Evolutionary conservation across 106 monocot species (phyloP), one percentile per base, ranked within the genome.

Genomic region (Platanthera zijinensis): DNA sequence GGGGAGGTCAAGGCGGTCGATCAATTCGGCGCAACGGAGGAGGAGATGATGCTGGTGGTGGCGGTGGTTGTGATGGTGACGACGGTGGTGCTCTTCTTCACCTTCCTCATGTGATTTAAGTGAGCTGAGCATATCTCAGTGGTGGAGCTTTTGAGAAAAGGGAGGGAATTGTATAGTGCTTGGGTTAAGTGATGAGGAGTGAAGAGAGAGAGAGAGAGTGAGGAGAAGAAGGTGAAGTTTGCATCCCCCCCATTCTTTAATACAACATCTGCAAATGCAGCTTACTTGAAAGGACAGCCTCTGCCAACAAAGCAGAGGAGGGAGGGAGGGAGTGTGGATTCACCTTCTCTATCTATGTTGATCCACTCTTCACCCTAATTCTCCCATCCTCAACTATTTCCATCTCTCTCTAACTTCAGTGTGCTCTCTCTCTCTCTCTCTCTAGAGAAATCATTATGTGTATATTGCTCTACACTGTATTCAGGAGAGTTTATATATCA

Each of bases 251-350:
- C 74, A 78, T 54, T 45, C 80, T 90, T 90, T 87, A 90, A 89
- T 80, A 89, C 81, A 82, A 87, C 85, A 83, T 87, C 85, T 83
- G 84, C 76, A 81, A 72, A 79, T 79, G 90, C 82, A 86, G 84
- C 82, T 84, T 78, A 74, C 69, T 83, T 83, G 80, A 87, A 69
- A 85, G 80, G 84, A 90, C 87, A 87, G 84, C 57, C 78, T 89
- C 86, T 87, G 90, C 84, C 84, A 84, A 90, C 75, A 80, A 76
- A 83, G 85, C 74, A 83, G 69, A 45, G 13, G 14, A 52, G 2
- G 11, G 73, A 49, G 21, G 32, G 57, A 52, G 2, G 11, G 73
- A 49, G 21, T 12, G 57, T 10, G 66, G 66, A 8, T 30, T 28
- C 66, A 30, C 11, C 76, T 48, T 57, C 57, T 57, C 30, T 75